phyloP scores from a whole-genome alignment of 192 early-diverging fungal species.

The Martensiomyces pterosporus region DNA sequence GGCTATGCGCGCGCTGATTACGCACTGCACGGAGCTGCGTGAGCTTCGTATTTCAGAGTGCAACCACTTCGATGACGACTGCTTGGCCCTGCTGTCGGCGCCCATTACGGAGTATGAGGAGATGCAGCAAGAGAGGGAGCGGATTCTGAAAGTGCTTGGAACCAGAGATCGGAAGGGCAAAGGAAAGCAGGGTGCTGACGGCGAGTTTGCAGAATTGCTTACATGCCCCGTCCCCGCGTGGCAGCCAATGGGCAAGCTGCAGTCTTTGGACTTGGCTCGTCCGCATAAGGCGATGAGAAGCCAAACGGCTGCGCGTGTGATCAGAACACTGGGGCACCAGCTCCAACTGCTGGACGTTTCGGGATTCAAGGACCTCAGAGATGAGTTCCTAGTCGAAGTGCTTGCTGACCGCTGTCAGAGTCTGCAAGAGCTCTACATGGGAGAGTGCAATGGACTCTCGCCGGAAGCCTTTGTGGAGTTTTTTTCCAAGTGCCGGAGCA shows the following conservation, averaged over 20 bases:
- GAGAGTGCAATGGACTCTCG: slow-evolving; percentile 26
- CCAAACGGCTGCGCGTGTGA: slow-evolving; percentile 20
- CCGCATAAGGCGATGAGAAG: slow-evolving; percentile 29
- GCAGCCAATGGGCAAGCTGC: slow-evolving; percentile 20
- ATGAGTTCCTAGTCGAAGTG: slow-evolving; percentile 19
- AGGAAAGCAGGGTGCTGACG: slow-evolving; percentile 4
- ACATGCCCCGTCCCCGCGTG: slow-evolving; percentile 13
- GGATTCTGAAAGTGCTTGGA: slow-evolving; percentile 10
- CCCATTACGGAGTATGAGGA: slow-evolving; percentile 37
- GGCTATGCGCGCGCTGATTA: slow-evolving; percentile 52
- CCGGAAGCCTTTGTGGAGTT: slow-evolving; percentile 22
- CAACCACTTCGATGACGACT: slow-evolving; percentile 52
- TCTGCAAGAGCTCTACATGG: slow-evolving; percentile 32
- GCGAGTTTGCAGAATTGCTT: neutral
- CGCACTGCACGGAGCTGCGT: slow-evolving; percentile 57
- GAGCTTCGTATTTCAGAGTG: slow-evolving; percentile 62
- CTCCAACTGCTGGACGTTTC: slow-evolving; percentile 28
- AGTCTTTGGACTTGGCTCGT: slow-evolving; percentile 16
- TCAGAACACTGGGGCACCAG: slow-evolving; percentile 25
- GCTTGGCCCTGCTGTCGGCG: slow-evolving; percentile 37
- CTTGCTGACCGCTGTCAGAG: slow-evolving; percentile 9
- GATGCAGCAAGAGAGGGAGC: slow-evolving; percentile 29
- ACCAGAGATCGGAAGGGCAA: neutral
- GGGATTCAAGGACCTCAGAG: slow-evolving; percentile 37
- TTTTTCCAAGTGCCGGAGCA: slow-evolving; percentile 17